Conservation (phyloP, 306 rosid genomes). For the Malus orientalis region DNA sequence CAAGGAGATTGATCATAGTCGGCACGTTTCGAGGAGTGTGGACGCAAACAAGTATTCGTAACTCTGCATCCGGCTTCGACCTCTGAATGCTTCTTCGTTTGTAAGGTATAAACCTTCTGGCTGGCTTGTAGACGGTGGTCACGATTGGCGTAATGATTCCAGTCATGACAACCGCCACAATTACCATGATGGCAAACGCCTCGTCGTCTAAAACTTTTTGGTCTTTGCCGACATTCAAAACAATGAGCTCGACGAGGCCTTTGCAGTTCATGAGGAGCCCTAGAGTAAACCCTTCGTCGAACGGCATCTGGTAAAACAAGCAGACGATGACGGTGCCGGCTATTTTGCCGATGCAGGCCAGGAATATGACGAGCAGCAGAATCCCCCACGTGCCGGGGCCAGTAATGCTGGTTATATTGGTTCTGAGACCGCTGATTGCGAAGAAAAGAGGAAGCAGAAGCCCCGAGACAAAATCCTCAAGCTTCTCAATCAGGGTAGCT, state of each 20-base stretch:
- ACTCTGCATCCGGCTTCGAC: constrained; percentile 52
- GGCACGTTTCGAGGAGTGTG: constrained; percentile 84
- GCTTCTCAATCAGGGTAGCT: constrained; percentile 76
- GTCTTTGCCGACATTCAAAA: constrained; percentile 84
- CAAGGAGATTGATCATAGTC: constrained; percentile 76
- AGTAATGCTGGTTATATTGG: constrained; percentile 31
- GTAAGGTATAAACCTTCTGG: constrained; percentile 44
- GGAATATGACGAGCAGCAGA: constrained; percentile 43
- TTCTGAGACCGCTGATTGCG: constrained; percentile 80
- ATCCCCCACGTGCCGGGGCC: constrained; percentile 42
- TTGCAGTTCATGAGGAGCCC: constrained; percentile 94
- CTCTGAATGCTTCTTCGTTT: constrained; percentile 58
- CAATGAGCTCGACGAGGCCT: constrained; percentile 83
- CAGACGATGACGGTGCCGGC: constrained; percentile 56
- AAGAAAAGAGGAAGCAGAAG: constrained; percentile 86
- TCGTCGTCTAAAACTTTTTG: constrained; percentile 71
- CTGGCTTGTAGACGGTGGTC: constrained; percentile 53
- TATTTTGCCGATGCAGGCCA: constrained; percentile 65
- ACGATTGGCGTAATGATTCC: constrained; percentile 54
- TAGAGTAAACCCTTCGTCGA: constrained; percentile 61
- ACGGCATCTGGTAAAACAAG: constrained; percentile 49
- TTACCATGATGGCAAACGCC: constrained; percentile 78
- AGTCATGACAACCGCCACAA: constrained; percentile 66
- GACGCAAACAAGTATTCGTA: constrained; percentile 55
- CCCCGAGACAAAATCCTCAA: constrained; percentile 94